Evolutionary conservation across 177 flowering plant species (phyloP).

Genomic region (Vitis hybrid): DNA sequence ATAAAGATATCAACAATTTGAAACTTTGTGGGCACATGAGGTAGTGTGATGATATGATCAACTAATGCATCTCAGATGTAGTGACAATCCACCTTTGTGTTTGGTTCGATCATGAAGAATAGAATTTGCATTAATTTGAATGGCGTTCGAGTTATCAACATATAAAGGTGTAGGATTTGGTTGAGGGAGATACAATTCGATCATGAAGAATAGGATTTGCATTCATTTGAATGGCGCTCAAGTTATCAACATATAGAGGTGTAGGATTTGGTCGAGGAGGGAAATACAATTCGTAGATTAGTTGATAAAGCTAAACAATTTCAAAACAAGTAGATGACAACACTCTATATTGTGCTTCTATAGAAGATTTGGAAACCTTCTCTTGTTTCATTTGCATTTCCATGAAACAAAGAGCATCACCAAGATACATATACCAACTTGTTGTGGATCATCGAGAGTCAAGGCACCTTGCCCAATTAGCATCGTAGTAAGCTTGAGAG

Average conservation of each 20-base stretch:
- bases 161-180: constrained; percentile 9
- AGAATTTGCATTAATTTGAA: not conserved
- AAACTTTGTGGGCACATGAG: not conserved
- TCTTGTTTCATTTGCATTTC: constrained; percentile 19
- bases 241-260: constrained; percentile 15
- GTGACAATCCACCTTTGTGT: constrained; percentile 12
- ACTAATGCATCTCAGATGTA: constrained; percentile 8
- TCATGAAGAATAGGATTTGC: no score
- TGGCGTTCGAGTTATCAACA: constrained; percentile 11
- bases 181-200: not conserved
- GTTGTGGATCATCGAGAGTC: not conserved
- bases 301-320: constrained; percentile 9
- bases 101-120: not conserved
- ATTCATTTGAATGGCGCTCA: not conserved
- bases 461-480: constrained; percentile 1
- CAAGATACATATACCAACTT: constrained; percentile 19
- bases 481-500: not conserved
- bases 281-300: not conserved
- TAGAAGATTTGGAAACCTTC: constrained; percentile 6
- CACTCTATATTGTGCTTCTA: constrained; percentile 3
- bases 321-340: constrained; percentile 13
- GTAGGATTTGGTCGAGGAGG: not conserved
- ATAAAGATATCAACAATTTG: constrained; percentile 10
- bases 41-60: not conserved
- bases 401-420: constrained; percentile 17